phyloP scores from a whole-genome alignment of 768 basidiomycete genomes.

The Antrodiella citrinella region DNA sequence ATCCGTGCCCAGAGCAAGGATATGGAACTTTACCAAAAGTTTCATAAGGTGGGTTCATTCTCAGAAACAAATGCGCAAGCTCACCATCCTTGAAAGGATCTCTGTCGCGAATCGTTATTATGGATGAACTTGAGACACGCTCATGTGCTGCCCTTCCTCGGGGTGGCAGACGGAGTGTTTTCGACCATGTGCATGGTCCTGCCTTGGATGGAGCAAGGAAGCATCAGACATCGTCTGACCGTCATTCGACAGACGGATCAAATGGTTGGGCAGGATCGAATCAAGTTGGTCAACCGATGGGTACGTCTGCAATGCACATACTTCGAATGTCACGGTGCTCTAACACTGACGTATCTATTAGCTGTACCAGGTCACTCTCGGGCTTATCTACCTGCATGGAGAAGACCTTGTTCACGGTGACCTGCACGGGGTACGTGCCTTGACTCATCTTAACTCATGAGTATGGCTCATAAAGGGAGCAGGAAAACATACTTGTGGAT shows the following conservation, averaged over 20 bases:
- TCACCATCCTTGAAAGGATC: too few relatives aligned
- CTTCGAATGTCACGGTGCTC: neutral
- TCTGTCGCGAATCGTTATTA: neutral
- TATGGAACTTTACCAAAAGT: too few relatives aligned
- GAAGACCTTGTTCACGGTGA: neutral
- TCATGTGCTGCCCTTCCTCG: neutral
- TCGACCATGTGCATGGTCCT: neutral
- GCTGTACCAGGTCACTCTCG: neutral
- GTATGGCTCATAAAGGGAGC: too few relatives aligned
- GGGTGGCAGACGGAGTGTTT: neutral
- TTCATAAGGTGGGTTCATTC: too few relatives aligned
- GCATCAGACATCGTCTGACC: neutral
- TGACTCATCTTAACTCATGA: too few relatives aligned
- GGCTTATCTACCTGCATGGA: neutral
- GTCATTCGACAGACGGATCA: neutral
- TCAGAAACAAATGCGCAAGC: too few relatives aligned
- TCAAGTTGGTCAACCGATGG: neutral
- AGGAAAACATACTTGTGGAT: neutral
- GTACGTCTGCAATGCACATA: neutral
- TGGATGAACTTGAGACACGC: neutral
- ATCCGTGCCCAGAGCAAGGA: too few relatives aligned
- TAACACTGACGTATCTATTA: neutral
- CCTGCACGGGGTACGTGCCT: neutral
- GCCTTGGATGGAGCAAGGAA: neutral
- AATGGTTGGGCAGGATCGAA: neutral